Evolutionary conservation across 352 stramenopile species (phyloP), one percentile per base, ranked within the genome.

Genomic region (Pythium dissimile): DNA sequence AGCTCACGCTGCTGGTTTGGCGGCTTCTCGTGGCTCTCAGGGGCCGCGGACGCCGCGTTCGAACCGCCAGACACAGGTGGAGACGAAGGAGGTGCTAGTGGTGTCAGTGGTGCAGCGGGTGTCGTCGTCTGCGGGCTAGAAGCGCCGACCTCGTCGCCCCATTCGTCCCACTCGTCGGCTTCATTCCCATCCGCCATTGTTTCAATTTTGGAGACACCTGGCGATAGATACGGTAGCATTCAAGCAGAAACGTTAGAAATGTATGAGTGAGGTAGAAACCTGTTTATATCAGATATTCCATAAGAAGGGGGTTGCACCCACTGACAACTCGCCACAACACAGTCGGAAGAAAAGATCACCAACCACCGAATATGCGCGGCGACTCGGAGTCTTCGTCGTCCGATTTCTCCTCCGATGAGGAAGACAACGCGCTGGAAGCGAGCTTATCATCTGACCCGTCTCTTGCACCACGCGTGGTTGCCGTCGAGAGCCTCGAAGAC

Each of bases 131-230:
- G n/a, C n/a, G n/a, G 26, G 37, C 24, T 20, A 26, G 15, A 31
- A 12, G 41, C 20, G 8, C 41, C 15, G 23, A 20, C 15, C 34
- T 69, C 60, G 28, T 75, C 70, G 64, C 80, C 73, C 76, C 73
- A 86, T 43, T 83, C 76, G 26, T 80, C 73, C 73, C 73, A 86
- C 42, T 54, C 65, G 23, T 72, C 63, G 0, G 18, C 28, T 45
- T 44, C 21, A 5, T 23, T 21, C 13, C 3, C 1, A 7, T 44
- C 47, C 21, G 47, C 32, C 47, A 54, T 54, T 7, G 45, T n/a
- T n/a, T n/a, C n/a, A n/a, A n/a, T n/a, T n/a, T n/a, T n/a, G n/a
- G n/a, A n/a, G n/a, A n/a, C n/a, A n/a, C n/a, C n/a, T n/a, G n/a
- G n/a, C n/a, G n/a, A n/a, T n/a, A n/a, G n/a, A n/a, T n/a, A n/a